Evolutionary conservation across 2,329 filamentous ascomycete species (phyloP), one percentile per base, ranked within the genome.

Genomic region (Xenosphaeropsis pyriputrescens): DNA sequence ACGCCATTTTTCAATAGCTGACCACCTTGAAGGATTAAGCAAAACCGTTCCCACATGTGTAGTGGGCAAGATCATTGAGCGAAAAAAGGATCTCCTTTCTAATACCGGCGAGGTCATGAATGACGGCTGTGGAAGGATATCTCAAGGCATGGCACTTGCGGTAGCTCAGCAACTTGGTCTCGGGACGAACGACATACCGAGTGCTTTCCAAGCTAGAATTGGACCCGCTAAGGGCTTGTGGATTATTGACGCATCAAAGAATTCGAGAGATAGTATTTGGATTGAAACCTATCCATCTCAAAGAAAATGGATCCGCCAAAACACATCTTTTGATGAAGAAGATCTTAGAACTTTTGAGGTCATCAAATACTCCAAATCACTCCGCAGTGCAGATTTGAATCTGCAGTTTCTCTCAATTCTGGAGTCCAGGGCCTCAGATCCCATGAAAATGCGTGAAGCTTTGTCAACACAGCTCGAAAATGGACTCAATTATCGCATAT

Each of bases 151-250:
- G 2, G 75, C 72, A 0, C 51, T 56, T 1, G 59, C 60, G 32
- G 63, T 85, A 5, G 64, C 68, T 18, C 50, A 62, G 1, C 43
- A 43, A 0, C 61, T 81, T 7, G 68, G 67, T 0, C 55, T 79
- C 0, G 22, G 22, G 8, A 3, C 8, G 12, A 46, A 52, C 0
- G 63, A 69, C n/a, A 52, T 71, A 0, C 79, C 80, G 0, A 70
- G 71, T 26, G 76, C 68, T 0, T 75, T 79, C 34, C 83, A 89
- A 53, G 81, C 64, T 2, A 70, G 84, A 1, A 69, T 88, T 29
- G 79, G 74, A 8, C 72, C 78, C 14, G 79, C 79, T 1, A 89
- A 89, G 53, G 84, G 83, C 0, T 63, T 88, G 45, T 88, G 81
- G 82, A 65, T 79, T 34, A 55, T 79, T 5, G 75, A 79, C 45